Conservation (phyloP, 257 asterid species). For the Nicotiana attenuata region DNA sequence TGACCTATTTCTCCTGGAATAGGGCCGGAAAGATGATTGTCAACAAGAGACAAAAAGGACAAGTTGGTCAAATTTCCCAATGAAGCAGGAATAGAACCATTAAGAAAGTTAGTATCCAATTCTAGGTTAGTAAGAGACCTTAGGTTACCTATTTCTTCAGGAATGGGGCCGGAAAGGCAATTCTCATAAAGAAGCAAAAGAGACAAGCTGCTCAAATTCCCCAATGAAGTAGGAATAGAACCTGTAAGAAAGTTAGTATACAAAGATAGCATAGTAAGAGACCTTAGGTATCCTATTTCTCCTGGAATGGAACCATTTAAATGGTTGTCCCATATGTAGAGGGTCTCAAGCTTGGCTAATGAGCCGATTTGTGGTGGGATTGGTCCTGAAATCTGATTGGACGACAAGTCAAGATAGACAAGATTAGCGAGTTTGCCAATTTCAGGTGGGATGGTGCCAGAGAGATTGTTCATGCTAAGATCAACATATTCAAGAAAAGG, state of each 20-base stretch:
- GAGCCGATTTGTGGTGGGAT: constrained; percentile 16
- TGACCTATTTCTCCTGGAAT: no score
- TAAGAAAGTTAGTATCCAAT: no score
- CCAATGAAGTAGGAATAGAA: neutral
- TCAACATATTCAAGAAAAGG: constrained; percentile 13
- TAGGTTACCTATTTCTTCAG: no score
- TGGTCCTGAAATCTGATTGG: neutral
- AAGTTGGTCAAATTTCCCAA: no score
- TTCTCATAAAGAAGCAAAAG: no score
- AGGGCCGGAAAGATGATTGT: no score
- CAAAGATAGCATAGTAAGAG: neutral
- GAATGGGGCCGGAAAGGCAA: no score
- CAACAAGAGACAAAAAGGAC: no score
- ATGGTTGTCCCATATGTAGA: neutral
- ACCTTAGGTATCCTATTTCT: neutral
- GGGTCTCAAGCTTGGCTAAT: neutral
- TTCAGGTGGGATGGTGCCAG: neutral
- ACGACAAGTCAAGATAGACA: neutral
- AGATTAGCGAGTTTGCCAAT: no score
- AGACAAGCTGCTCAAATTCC: no score
- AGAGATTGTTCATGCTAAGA: neutral
- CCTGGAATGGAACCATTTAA: neutral
- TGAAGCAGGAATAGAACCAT: no score
- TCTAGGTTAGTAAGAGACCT: no score
- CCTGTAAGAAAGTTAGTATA: neutral